phyloP scores from a whole-genome alignment of 306 rosid species.

The Mucuna pruriens region DNA sequence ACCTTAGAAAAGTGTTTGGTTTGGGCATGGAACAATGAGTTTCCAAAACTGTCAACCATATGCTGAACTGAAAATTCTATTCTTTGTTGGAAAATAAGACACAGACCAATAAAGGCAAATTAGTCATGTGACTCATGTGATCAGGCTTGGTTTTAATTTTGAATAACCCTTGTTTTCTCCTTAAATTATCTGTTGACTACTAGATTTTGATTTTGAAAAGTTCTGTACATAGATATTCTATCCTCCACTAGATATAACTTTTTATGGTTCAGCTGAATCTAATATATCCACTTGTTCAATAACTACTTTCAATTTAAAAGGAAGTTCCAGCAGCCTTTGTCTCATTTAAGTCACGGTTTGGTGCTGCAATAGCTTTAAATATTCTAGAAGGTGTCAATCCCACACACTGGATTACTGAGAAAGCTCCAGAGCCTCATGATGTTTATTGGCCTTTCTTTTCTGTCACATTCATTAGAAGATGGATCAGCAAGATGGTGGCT shows the following conservation, averaged over 20 bases:
- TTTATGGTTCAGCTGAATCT: slow-evolving; percentile 36
- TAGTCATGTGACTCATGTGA: background rate
- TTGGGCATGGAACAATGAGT: background rate
- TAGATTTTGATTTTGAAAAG: background rate
- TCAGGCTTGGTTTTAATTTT: slow-evolving; percentile 25
- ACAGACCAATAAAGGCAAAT: background rate
- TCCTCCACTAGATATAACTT: slow-evolving; percentile 12
- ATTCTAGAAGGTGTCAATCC: slow-evolving; percentile 76
- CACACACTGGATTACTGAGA: slow-evolving; percentile 78
- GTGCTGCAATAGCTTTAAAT: slow-evolving; percentile 72
- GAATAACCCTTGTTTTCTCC: slow-evolving; percentile 1
- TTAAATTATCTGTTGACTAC: background rate
- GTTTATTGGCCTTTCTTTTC: slow-evolving; percentile 91
- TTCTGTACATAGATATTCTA: background rate
- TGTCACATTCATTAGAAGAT: slow-evolving; percentile 63
- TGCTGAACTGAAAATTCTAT: background rate
- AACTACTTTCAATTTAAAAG: slow-evolving; percentile 45
- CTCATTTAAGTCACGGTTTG: slow-evolving; percentile 82
- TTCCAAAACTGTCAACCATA: background rate
- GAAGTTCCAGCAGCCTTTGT: slow-evolving; percentile 88
- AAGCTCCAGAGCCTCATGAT: slow-evolving; percentile 83
- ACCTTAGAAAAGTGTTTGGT: background rate
- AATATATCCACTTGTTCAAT: slow-evolving; percentile 30
- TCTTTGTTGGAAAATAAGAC: background rate
- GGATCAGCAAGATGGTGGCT: slow-evolving; percentile 67